phyloP scores from a whole-genome alignment of 1,139 yeast genomes.

The Blastobotrys serpentis region DNA sequence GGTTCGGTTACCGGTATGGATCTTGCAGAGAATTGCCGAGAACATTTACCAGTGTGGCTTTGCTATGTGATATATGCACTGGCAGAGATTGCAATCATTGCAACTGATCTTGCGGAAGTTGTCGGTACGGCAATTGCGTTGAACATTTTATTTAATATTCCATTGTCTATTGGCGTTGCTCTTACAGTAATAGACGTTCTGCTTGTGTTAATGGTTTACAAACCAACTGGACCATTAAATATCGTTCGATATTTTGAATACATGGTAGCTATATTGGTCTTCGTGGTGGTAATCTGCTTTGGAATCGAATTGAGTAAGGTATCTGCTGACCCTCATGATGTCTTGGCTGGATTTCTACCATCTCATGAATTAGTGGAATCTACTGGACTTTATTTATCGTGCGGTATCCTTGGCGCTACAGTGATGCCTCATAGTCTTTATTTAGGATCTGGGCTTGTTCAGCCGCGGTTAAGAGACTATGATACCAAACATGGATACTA shows the following conservation, averaged over 20 bases:
- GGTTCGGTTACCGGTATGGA: conserved; percentile 93
- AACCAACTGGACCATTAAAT: conserved; percentile 81
- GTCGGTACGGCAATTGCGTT: conserved; percentile 91
- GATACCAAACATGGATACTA: conserved; percentile 66
- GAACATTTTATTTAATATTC: conserved; percentile 74
- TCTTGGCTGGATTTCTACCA: conserved; percentile 69
- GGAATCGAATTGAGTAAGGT: conserved; percentile 67
- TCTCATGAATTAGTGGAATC: conserved; percentile 67
- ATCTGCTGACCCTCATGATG: conserved; percentile 52
- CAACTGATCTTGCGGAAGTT: conserved; percentile 91
- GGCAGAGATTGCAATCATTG: conserved; percentile 87
- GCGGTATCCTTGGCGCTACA: conserved; percentile 94
- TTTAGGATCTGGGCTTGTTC: conserved; percentile 90
- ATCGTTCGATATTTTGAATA: conserved; percentile 79
- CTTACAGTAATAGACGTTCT: conserved; percentile 83
- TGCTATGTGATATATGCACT: conserved; percentile 64
- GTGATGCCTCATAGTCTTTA: conserved; percentile 97
- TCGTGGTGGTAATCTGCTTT: conserved; percentile 83
- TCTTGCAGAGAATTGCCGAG: conserved; percentile 81
- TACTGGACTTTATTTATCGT: conserved; percentile 78
- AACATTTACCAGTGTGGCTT: conserved; percentile 61
- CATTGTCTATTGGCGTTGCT: conserved; percentile 74
- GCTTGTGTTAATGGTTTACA: conserved; percentile 80
- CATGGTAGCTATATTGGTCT: conserved; percentile 72
- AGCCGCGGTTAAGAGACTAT: conserved; percentile 79